Percentiles rank a stretch among this genome's conserved stretches.
These are phyloP conservation scores for Sungouiozyma intestinalis DNA, from an alignment of 805 yeast genomes.

Conservation along the genomic window DNA sequence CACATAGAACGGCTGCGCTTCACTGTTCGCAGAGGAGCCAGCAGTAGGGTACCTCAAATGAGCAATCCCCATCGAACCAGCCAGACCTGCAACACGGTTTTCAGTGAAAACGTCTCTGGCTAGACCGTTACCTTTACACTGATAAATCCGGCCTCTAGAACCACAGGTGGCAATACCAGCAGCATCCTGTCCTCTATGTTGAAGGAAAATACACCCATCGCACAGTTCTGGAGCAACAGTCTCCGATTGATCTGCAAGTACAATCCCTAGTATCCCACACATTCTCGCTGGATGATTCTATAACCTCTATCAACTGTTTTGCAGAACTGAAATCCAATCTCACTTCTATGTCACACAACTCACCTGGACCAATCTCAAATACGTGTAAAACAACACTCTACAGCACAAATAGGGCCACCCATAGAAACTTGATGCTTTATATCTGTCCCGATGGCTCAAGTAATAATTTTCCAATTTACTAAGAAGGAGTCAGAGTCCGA, in stretches of 20 bases:
- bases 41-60: slow-evolving; percentile 97
- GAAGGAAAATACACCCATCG: slow-evolving; percentile 86
- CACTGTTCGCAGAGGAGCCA: slow-evolving; percentile 89
- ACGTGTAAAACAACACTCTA: no score
- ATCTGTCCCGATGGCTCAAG: neutral
- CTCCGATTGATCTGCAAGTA: slow-evolving; percentile 60
- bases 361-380: no score
- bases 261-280: slow-evolving; percentile 94
- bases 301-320: no score
- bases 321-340: no score
- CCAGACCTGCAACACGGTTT: slow-evolving; percentile 61
- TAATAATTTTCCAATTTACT: neutral
- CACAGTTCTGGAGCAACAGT: slow-evolving; percentile 82
- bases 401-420: no score
- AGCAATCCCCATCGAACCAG: slow-evolving; percentile 92
- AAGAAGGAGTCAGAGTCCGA: neutral
- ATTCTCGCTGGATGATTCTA: no score
- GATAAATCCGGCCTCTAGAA: slow-evolving; percentile 82
- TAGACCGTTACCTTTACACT: slow-evolving; percentile 98
- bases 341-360: no score
- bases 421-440: neutral
- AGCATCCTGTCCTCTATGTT: slow-evolving; percentile 98
- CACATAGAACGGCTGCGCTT: slow-evolving; percentile 97
- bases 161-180: slow-evolving; percentile 99
- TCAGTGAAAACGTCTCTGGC: slow-evolving; percentile 94